Evolutionary conservation across 306 rosid genomes (phyloP), one percentile per base, ranked within the genome.

Genomic region (Casuarina glauca): DNA sequence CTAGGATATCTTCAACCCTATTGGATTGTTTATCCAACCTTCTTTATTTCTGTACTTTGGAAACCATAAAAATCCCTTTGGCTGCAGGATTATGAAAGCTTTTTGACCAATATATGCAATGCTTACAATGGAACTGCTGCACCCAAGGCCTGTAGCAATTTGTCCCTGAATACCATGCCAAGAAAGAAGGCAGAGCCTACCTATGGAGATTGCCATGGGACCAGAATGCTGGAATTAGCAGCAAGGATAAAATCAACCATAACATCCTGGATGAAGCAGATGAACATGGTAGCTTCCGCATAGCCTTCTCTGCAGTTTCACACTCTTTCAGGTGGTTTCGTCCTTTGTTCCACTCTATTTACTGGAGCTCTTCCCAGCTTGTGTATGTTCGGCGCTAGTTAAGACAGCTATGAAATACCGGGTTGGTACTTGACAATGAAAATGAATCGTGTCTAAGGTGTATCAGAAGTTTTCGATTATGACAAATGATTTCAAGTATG

Each of bases 71-170:
- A 69, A 9, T 74, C 60, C 76, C 66, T 72, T n/a, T 16, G 77
- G 78, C 66, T 78, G 68, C 79, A 93, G 99, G 97, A 93, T 76
- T 95, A 84, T 48, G 93, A 91, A 62, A 85, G 90, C 88, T 85
- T 91, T 74, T 13, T 91, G 46, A 88, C 82, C 83, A 89, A 93
- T 69, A 48, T 95, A 54, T 95, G 99, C 74, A 79, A 86, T 51
- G 97, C 97, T 54, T 95, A 90, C 74, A 82, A 91, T 62, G 99
- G 93, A 38, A 50, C 74, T 43, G 16, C 75, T 12, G 17, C 13
- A 17, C 88, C 88, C 71, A 42, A 60, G 73, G 78, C 74, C 70
- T 95, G 99, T 82, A 69, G 76, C 54, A 41, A 85, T 81, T 64
- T 79, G 58, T 87, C 79, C 58, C 72, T 86, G 4, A 76, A 75